These are phyloP conservation scores for Trichoderma asperellum DNA, from an alignment of 2,329 filamentous ascomycete species.

Conservation along the genomic window DNA sequence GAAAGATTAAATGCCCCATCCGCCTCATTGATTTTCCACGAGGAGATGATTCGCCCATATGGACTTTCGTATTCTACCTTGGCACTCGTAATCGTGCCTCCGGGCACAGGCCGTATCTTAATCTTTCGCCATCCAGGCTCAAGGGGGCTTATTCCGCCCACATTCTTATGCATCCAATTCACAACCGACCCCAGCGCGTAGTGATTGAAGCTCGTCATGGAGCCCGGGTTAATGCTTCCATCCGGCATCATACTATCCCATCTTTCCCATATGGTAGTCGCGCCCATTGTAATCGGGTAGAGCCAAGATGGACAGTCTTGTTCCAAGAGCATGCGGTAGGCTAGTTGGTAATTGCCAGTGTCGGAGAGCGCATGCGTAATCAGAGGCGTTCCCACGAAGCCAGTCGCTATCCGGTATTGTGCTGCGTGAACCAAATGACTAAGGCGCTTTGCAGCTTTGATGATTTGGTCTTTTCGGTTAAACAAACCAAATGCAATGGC, in stretches of 20 bases:
- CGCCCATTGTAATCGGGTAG: constrained; percentile 51
- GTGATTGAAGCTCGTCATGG: constrained; percentile 57
- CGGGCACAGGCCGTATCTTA: constrained; percentile 43
- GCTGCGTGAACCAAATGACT: constrained; percentile 40
- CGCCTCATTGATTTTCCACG: neutral
- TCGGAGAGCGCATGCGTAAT: neutral
- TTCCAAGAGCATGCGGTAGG: constrained; percentile 55
- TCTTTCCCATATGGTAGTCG: constrained; percentile 56
- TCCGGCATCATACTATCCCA: constrained; percentile 54
- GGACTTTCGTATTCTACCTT: neutral
- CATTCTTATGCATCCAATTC: constrained; percentile 50
- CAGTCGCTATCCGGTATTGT: constrained; percentile 46
- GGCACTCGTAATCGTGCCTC: constrained; percentile 40
- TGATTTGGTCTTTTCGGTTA: constrained; percentile 32
- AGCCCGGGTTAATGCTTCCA: constrained; percentile 49
- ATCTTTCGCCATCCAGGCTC: constrained; percentile 48
- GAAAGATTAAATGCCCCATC: neutral
- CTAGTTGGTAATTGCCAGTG: neutral
- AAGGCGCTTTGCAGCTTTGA: constrained; percentile 37
- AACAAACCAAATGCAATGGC: constrained; percentile 45
- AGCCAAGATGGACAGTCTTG: constrained; percentile 52
- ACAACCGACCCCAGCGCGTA: constrained; percentile 55
- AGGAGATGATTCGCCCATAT: neutral
- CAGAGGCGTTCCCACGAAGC: constrained; percentile 46
- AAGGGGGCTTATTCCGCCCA: constrained; percentile 47